Evolutionary conservation across 345 rosid species (phyloP).

Genomic region (Fremontodendron californicum): DNA sequence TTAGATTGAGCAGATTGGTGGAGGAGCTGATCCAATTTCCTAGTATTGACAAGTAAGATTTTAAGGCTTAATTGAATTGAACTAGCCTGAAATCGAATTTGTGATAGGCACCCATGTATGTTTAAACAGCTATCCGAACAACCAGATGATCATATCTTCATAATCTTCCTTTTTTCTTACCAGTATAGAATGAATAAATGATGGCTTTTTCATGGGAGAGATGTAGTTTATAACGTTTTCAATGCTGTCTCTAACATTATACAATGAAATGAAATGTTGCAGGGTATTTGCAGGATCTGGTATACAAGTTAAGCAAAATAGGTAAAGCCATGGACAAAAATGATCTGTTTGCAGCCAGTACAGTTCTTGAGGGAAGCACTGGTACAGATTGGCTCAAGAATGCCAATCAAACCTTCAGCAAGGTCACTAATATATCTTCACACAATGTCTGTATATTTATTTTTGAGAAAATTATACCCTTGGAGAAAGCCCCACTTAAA

Average conservation of each 20-base stretch:
- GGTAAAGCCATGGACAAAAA: conserved; percentile 87
- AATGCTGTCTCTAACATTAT: neutral
- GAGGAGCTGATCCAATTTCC: neutral
- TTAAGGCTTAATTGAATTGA: neutral
- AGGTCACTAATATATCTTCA: conserved; percentile 36
- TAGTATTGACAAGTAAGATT: neutral
- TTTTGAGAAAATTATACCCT: neutral
- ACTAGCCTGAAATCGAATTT: neutral
- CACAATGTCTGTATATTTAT: neutral
- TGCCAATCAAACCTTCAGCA: conserved; percentile 62
- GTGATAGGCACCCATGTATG: no score
- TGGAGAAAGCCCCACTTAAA: neutral
- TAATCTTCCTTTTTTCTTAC: neutral
- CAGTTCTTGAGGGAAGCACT: conserved; percentile 66
- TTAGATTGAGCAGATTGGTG: neutral
- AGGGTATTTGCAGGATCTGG: conserved; percentile 89
- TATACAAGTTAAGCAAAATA: conserved; percentile 82
- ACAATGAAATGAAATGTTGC: conserved; percentile 29
- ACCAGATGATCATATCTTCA: neutral
- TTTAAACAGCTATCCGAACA: neutral
- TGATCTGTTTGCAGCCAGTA: conserved; percentile 61
- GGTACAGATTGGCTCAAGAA: conserved; percentile 73
- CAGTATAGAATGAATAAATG: neutral
- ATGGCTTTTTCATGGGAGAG: neutral
- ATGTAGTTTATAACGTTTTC: neutral